Base-by-base conservation (phyloP, 345 rosid genomes). In the Brassica napus region DNA sequence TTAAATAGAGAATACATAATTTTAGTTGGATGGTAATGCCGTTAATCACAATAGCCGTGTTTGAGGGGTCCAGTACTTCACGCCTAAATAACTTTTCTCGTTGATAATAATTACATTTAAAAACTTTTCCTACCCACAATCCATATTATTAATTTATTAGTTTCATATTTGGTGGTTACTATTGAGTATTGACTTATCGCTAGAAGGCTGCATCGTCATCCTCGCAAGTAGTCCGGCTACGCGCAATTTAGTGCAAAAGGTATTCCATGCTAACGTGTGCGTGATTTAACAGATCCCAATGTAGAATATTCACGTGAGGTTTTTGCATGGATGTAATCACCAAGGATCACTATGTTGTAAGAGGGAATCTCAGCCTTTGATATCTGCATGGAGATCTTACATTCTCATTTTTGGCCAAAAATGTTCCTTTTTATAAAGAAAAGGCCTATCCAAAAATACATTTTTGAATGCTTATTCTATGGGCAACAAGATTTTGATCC, bases 241-340 rank as follows among this genome's bases (percentile, higher is more conserved):
- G 83, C 23, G 77, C 67, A 81, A 6, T 39, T 54, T 54, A 54
- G 60, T 16, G 60, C 23, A 54, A 54, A 7, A 54, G 24, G 24
- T 54, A 16, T 9, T 54, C 7, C 24, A 54, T 0, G 60, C 60
- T 54, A 54, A 54, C 60, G 24, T 54, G 24, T 16, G 60, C 60
- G 60, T 54, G 24, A 16, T 54, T 75, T 69, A 8, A n/a, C 72
- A 16, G 86, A 84, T 86, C 86, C 88, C 85, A 12, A 82, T 74
- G 86, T 77, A 8, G 74, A 73, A 74, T 68, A 79, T 74, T 79
- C 90, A 86, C 89, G 89, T 74, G 86, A 83, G 69, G 64, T 34
- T 49, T 71, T 32, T 75, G 68, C 74, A 44, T 66, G 69, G 58
- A 5, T 78, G 55, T 60, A 4, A 71, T 59, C 82, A 58, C 42